Conservation (phyloP, 2,329 filamentous ascomycete species). For the Arthrobotrys iridis region DNA sequence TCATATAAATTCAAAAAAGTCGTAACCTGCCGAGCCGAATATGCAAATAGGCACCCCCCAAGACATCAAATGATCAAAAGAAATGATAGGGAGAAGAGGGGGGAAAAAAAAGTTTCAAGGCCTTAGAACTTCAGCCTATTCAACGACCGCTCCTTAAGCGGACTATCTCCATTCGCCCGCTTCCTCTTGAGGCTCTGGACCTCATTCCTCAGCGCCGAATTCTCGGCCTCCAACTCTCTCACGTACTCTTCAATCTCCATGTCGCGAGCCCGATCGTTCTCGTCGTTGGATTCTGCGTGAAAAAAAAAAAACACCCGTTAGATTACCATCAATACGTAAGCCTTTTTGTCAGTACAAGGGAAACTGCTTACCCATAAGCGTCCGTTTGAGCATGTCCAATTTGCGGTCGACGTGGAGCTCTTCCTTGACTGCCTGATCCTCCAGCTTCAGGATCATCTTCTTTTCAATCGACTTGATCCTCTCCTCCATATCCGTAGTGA, state of each 20-base stretch:
- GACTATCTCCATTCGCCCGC: constrained; percentile 42
- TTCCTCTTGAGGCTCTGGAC: constrained; percentile 64
- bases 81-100: neutral
- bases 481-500: constrained; percentile 84
- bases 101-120: neutral
- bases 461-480: constrained; percentile 77
- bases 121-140: constrained; percentile 44
- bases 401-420: constrained; percentile 91
- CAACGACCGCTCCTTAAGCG: constrained; percentile 55
- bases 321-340: neutral
- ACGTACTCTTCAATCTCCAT: constrained; percentile 69
- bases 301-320: neutral
- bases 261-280: constrained; percentile 65
- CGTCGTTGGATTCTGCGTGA: constrained; percentile 55
- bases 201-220: constrained; percentile 74
- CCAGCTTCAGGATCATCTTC: constrained; percentile 82
- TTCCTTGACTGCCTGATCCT: constrained; percentile 79
- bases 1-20: no score
- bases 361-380: constrained; percentile 65
- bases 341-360: neutral
- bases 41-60: neutral
- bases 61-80: neutral
- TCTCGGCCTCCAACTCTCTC: constrained; percentile 75
- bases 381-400: constrained; percentile 75
- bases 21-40: no score